Evolutionary conservation across 805 yeast species (phyloP).

Genomic region (Zygoascus biomembranicola): DNA sequence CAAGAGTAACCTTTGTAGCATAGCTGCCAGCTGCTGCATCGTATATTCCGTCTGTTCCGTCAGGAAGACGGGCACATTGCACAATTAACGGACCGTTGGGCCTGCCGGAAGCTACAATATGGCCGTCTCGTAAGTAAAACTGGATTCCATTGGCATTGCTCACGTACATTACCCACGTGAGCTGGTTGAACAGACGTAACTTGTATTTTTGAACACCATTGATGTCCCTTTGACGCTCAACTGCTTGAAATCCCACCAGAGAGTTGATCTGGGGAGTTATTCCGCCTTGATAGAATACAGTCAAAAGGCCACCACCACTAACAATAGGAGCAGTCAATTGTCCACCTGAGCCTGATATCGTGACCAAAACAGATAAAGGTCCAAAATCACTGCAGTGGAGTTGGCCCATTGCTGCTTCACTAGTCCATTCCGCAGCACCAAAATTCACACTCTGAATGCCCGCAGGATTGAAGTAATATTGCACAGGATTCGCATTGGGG

Average conservation of each 20-base stretch:
- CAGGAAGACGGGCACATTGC: conserved; percentile 13
- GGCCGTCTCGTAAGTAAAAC: conserved; percentile 14
- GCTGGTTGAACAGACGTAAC: conserved; percentile 34
- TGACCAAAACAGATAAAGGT: conserved; percentile 42
- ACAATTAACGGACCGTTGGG: conserved; percentile 3
- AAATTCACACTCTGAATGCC: conserved; percentile 40
- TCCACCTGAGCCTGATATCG: conserved; percentile 29
- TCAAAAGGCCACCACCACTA: conserved; percentile 76
- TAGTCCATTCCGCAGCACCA: conserved; percentile 26
- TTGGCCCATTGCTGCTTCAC: not conserved
- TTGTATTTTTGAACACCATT: conserved; percentile 32
- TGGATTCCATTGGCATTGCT: conserved; percentile 28
- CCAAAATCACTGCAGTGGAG: conserved; percentile 30
- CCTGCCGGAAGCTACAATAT: conserved; percentile 20
- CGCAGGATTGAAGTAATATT: conserved; percentile 43
- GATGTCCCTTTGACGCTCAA: conserved; percentile 30
- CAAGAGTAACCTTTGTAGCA: conserved; percentile 40
- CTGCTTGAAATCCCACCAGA: conserved; percentile 36
- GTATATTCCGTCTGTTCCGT: conserved; percentile 26
- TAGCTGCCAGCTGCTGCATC: conserved; percentile 69
- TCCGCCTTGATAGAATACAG: conserved; percentile 47
- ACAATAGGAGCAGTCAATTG: conserved; percentile 51
- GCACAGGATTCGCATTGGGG: conserved; percentile 36
- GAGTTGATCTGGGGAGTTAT: conserved; percentile 41
- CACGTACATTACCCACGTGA: conserved; percentile 46